phyloP scores from a whole-genome alignment of 2,329 filamentous ascomycete genomes.

The Monilinia vaccinii-corymbosi region DNA sequence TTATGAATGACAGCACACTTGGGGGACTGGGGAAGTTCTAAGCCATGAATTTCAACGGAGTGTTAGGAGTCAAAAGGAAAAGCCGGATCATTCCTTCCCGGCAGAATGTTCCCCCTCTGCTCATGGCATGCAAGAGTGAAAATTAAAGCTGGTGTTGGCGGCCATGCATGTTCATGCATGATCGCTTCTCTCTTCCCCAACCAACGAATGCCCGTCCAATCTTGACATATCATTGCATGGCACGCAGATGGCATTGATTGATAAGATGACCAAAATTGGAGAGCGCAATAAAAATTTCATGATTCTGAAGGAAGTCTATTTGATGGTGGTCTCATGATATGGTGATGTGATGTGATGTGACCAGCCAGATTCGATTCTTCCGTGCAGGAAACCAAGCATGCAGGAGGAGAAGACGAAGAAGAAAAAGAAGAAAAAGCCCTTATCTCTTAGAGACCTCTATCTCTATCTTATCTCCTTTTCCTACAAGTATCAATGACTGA shows the following conservation, averaged over 20 bases:
- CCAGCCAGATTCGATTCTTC: neutral
- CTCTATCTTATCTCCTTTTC: neutral
- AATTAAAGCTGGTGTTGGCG: neutral
- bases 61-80: slow-evolving; percentile 5
- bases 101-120: neutral
- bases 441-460: neutral
- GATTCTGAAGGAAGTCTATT: neutral
- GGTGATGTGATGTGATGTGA: neutral
- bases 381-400: too few relatives aligned
- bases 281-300: slow-evolving; percentile 1
- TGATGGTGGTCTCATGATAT: neutral
- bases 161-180: slow-evolving; percentile 7
- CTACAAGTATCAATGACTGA: too few relatives aligned
- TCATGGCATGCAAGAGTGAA: slow-evolving; percentile 7
- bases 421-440: neutral
- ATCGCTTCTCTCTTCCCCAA: neutral
- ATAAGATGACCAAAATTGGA: neutral
- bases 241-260: neutral
- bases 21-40: neutral
- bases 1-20: neutral
- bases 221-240: neutral
- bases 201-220: neutral
- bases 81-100: neutral
- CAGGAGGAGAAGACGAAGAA: neutral
- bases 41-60: neutral